Base-by-base conservation (phyloP, 2,329 filamentous ascomycete genomes). In the Trichophyton benhamiae region DNA sequence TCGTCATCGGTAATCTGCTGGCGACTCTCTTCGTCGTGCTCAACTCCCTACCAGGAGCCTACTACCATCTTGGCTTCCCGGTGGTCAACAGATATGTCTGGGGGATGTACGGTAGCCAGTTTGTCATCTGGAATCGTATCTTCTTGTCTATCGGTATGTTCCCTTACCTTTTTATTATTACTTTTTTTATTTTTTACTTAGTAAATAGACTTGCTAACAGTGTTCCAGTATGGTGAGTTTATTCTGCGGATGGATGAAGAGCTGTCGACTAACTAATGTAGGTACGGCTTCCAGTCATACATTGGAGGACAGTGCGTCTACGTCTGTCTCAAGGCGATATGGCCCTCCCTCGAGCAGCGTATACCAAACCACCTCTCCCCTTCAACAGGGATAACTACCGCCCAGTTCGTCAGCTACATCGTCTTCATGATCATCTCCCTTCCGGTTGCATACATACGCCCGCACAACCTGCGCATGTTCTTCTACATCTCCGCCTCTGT, bases 61-160 rank as follows among this genome's bases (percentile, higher is more conserved):
- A 72, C 60, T 77, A 74, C 66, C 75, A 78, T 61, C 74, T 79
- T 30, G 75, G 75, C 4, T 79, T 77, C 42, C 74, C 77, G 0
- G 75, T 79, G 6, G 68, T 74, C 3, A 69, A 70, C n/a, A 70
- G 77, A 11, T 70, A 71, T 33, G 69, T 76, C 22, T 79, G 75
- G 72, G 78, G 77, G 13, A 68, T 77, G 65, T 75, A 71, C 27
- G 77, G 77, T 0, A 68, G 71, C 11, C 74, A 75, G 62, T 61
- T 78, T 33, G 68, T 71, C 15, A 70, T 79, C 58, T 63, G 75
- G 20, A 71, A 76, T 30, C 69, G 76, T 3, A 76, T 77, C 64
- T 63, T 77, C 20, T 71, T 77, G 3, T 72, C 69, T 20, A 64
- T 76, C 6, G 72, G 66, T 63, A n/a, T 52, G 27, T 57, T 22